Evolutionary conservation across 2,329 filamentous ascomycete species (phyloP), one percentile per base, ranked within the genome.

Genomic region (Alternaria dauci): DNA sequence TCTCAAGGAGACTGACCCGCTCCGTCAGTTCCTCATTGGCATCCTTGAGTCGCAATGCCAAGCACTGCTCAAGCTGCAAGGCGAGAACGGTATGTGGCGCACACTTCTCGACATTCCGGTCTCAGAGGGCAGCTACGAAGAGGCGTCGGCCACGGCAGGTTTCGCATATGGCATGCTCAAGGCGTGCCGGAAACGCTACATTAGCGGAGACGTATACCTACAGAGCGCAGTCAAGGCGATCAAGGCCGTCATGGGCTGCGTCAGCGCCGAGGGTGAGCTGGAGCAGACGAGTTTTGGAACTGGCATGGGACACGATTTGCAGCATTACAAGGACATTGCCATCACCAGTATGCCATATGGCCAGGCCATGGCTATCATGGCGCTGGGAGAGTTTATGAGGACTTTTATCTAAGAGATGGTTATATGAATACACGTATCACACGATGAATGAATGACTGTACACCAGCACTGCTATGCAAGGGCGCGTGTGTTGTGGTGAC

Each of bases 331-430:
- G 77, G 86, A 91, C 64, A 93, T 94, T 59, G 85, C 88, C 2
- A 79, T 89, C 62, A 94, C 91, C 2, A 90, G 89, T 68, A 94
- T 94, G 91, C 91, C 91, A 7, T 94, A 94, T 70, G 91, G 91
- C 0, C 91, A 94, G 76, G 90, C 91, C 0, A 93, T 94, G 91
- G 91, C 90, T 0, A 92, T 93, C 64, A 93, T 94, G 88, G 88
- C 90, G 0, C 76, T 94, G 65, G 90, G 90, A 0, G 91, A 94
- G 78, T 91, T 90, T 68, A 74, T 91, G 76, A 83, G 90, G 48
- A 84, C 84, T 32, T 90, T 86, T 62, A 79, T 85, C 38, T 86
- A 78, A 63, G 43, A 20, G 20, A 43, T 26, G 28, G 1, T 18
- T 20, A 5, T 41, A 16, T 41, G 20, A 55, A 59, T 44, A n/a